Evolutionary conservation across 441 rosid species (phyloP).

Genomic region (Theobroma grandiflorum): DNA sequence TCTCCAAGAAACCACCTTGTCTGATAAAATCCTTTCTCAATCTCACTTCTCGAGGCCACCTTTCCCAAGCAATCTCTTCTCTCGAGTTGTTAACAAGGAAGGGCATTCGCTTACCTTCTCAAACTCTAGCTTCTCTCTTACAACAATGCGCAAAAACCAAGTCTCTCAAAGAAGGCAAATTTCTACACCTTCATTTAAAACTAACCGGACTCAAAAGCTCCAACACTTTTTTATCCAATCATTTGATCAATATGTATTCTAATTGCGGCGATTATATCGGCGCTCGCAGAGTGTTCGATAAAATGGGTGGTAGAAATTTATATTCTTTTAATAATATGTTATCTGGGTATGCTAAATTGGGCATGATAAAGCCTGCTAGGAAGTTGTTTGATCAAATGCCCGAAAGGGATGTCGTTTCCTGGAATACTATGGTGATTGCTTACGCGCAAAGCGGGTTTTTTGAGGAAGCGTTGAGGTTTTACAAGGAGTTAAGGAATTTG

Average conservation of each 20-base stretch:
- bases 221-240: slow-evolving; percentile 57
- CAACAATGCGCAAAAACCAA: slow-evolving; percentile 51
- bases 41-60: slow-evolving; percentile 45
- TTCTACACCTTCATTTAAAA: slow-evolving; percentile 83
- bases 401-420: slow-evolving; percentile 70
- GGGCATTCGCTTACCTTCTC: slow-evolving; percentile 66
- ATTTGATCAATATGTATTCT: slow-evolving; percentile 59
- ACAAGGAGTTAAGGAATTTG: slow-evolving; percentile 58
- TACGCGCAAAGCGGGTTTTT: slow-evolving; percentile 53
- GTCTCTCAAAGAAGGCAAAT: slow-evolving; percentile 68
- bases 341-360: slow-evolving; percentile 70
- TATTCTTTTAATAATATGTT: slow-evolving; percentile 79
- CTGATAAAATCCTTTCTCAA: slow-evolving; percentile 47
- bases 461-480: slow-evolving; percentile 55
- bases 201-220: slow-evolving; percentile 60
- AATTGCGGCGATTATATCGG: slow-evolving; percentile 51
- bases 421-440: slow-evolving; percentile 86
- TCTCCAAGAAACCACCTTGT: slow-evolving; percentile 33
- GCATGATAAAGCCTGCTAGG: slow-evolving; percentile 64
- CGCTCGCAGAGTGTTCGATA: slow-evolving; percentile 69
- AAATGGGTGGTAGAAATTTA: slow-evolving; percentile 65
- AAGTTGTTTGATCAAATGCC: slow-evolving; percentile 77
- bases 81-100: slow-evolving; percentile 54
- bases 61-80: slow-evolving; percentile 57
- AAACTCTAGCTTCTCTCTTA: slow-evolving; percentile 52